Evolutionary conservation across 1,284 basidiomycete genomes (phyloP).

Genomic region (Cryptococcus neoformans): DNA sequence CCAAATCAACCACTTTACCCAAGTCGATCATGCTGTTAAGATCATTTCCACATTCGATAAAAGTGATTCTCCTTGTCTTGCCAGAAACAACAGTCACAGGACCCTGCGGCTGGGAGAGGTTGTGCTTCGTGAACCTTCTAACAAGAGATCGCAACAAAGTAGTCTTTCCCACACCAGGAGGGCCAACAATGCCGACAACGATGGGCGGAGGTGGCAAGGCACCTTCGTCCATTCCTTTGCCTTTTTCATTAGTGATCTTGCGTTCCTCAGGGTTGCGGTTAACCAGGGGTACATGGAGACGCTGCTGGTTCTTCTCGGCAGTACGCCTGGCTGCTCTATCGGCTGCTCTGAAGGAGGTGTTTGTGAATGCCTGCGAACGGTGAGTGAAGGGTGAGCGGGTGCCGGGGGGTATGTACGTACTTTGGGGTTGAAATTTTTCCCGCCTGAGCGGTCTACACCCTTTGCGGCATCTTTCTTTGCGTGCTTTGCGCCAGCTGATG

Average conservation of each 20-base stretch:
- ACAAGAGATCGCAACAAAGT: slow-evolving; percentile 92
- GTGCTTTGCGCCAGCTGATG: slow-evolving; percentile 67
- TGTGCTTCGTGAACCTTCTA: slow-evolving; percentile 91
- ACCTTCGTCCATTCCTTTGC: slow-evolving; percentile 47
- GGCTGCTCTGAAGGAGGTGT: slow-evolving; percentile 80
- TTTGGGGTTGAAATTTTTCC: slow-evolving; percentile 85
- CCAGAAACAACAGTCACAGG: slow-evolving; percentile 92
- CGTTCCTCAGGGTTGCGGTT: slow-evolving; percentile 87
- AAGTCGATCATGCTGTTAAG: slow-evolving; percentile 98
- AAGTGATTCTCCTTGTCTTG: slow-evolving; percentile 88
- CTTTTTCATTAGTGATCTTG: slow-evolving; percentile 45
- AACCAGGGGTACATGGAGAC: slow-evolving; percentile 93
- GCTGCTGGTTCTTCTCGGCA: slow-evolving; percentile 89
- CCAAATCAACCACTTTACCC: slow-evolving; percentile 93
- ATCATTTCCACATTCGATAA: slow-evolving; percentile 97
- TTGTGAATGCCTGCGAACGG: slow-evolving; percentile 69
- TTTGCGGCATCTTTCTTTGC: slow-evolving; percentile 68
- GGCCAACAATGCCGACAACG: slow-evolving; percentile 94
- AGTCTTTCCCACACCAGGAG: slow-evolving; percentile 95
- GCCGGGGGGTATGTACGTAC: slow-evolving; percentile 49
- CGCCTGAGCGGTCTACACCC: slow-evolving; percentile 58
- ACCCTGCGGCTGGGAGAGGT: slow-evolving; percentile 82
- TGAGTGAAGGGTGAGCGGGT: neutral
- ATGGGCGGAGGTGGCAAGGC: slow-evolving; percentile 75
- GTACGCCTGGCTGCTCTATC: slow-evolving; percentile 86